Evolutionary conservation across 805 yeast genomes (phyloP).

Genomic region (Wickerhamomyces ciferrii): DNA sequence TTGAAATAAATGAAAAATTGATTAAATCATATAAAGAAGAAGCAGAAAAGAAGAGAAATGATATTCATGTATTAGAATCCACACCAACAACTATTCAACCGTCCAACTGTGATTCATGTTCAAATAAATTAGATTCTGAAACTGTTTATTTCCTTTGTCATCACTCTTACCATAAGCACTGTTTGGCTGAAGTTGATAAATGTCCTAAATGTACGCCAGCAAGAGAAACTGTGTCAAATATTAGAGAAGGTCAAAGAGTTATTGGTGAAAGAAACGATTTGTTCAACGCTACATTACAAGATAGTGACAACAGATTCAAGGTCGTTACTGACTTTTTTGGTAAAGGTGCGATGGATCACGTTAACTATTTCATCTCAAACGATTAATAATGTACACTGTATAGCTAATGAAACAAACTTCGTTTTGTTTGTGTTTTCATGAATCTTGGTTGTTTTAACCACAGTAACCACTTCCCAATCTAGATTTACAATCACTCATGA

Average conservation of each 20-base stretch:
- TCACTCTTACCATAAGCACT: constrained; percentile 82
- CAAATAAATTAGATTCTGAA: constrained; percentile 61
- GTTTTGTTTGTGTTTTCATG: no score
- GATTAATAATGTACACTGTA: background rate
- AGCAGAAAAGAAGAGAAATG: constrained; percentile 45
- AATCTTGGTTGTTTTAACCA: background rate
- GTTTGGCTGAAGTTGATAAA: constrained; percentile 50
- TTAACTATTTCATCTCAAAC: constrained; percentile 3
- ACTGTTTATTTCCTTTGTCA: constrained; percentile 78
- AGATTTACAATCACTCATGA: background rate
- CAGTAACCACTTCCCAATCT: background rate
- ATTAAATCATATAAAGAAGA: constrained; percentile 66
- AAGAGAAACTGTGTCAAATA: constrained; percentile 55
- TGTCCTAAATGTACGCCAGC: constrained; percentile 82
- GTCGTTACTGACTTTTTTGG: constrained; percentile 80
- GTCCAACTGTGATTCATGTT: constrained; percentile 18
- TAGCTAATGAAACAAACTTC: no score
- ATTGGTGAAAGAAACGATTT: constrained; percentile 58
- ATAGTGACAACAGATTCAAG: constrained; percentile 58
- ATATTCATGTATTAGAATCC: constrained; percentile 43
- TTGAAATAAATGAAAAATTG: constrained; percentile 61
- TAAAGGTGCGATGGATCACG: constrained; percentile 74
- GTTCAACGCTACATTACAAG: constrained; percentile 50
- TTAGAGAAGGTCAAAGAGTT: constrained; percentile 55
- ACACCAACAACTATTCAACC: constrained; percentile 34